Evolutionary conservation across 768 basidiomycete species (phyloP).

Genomic region (Boletellus ananiceps): DNA sequence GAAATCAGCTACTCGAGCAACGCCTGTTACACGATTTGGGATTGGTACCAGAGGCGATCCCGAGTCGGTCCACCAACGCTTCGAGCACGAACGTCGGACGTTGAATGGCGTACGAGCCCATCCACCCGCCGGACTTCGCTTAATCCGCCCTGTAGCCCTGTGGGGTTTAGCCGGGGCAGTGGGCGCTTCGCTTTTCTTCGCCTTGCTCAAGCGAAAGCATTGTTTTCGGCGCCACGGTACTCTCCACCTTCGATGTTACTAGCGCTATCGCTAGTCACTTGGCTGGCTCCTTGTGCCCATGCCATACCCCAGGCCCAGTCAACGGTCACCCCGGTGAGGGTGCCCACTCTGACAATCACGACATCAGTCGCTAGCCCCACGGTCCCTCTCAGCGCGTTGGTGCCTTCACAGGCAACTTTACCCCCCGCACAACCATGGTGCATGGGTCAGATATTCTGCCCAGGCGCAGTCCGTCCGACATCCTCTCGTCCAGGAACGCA

Average conservation of each 20-base stretch:
- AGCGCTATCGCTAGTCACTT: constrained; percentile 9
- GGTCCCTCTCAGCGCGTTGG: constrained; percentile 41
- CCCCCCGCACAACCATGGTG: constrained; percentile 79
- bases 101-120: too few species aligned
- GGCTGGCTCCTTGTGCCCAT: constrained; percentile 8
- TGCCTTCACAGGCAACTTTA: constrained; percentile 61
- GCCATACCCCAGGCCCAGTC: constrained; percentile 14
- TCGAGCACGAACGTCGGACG: too few species aligned
- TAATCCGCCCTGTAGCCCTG: too few species aligned
- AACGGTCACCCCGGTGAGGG: constrained; percentile 12
- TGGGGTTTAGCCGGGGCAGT: too few species aligned
- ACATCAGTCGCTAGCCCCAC: constrained; percentile 67
- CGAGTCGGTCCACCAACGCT: too few species aligned
- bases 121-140: too few species aligned
- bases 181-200: too few species aligned
- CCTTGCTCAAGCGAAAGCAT: too few species aligned
- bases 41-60: too few species aligned
- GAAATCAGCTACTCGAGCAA: too few species aligned
- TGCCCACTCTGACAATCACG: constrained; percentile 41
- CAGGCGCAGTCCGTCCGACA: constrained; percentile 53
- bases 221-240: background rate
- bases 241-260: constrained; percentile 30
- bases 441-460: constrained; percentile 71
- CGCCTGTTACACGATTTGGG: too few species aligned
- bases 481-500: too few species aligned